Evolutionary conservation across 805 yeast species (phyloP).

Genomic region (Saitoella complicata): DNA sequence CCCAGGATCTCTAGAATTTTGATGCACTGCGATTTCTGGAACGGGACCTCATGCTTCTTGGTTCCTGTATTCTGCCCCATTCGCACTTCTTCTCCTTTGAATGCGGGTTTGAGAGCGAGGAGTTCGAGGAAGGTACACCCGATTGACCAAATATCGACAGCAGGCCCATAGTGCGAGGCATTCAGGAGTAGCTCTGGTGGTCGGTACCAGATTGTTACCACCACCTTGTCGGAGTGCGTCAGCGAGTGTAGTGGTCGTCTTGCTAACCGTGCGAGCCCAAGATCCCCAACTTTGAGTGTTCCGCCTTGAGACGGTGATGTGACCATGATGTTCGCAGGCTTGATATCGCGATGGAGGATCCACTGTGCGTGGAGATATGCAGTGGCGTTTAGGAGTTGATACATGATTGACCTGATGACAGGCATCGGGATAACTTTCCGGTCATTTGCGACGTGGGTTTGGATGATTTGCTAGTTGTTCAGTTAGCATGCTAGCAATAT

Average conservation of each 20-base stretch:
- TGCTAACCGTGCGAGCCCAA: constrained; percentile 19
- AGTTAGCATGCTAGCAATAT: neutral
- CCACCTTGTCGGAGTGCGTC: constrained; percentile 20
- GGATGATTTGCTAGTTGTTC: constrained; percentile 52
- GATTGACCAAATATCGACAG: constrained; percentile 90
- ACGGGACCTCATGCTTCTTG: constrained; percentile 70
- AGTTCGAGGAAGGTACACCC: constrained; percentile 89
- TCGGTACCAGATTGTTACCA: constrained; percentile 89
- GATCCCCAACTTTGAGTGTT: constrained; percentile 11
- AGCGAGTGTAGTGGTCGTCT: constrained; percentile 7
- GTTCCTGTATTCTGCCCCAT: constrained; percentile 42
- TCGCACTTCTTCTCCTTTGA: constrained; percentile 95
- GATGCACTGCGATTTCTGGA: constrained; percentile 81
- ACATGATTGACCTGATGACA: constrained; percentile 67
- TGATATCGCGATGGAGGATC: constrained; percentile 88
- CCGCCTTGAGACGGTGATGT: constrained; percentile 4
- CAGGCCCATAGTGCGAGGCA: constrained; percentile 71
- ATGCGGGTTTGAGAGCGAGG: constrained; percentile 74
- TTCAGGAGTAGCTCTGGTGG: constrained; percentile 89
- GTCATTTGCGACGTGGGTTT: constrained; percentile 71
- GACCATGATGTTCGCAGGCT: constrained; percentile 40
- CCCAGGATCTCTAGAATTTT: constrained; percentile 90
- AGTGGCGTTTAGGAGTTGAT: constrained; percentile 88
- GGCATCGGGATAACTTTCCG: constrained; percentile 58
- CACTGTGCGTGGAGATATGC: constrained; percentile 87